Evolutionary conservation across 192 early-diverging fungal species (phyloP), one percentile per base, ranked within the genome.

Genomic region (Backusella macrospora): DNA sequence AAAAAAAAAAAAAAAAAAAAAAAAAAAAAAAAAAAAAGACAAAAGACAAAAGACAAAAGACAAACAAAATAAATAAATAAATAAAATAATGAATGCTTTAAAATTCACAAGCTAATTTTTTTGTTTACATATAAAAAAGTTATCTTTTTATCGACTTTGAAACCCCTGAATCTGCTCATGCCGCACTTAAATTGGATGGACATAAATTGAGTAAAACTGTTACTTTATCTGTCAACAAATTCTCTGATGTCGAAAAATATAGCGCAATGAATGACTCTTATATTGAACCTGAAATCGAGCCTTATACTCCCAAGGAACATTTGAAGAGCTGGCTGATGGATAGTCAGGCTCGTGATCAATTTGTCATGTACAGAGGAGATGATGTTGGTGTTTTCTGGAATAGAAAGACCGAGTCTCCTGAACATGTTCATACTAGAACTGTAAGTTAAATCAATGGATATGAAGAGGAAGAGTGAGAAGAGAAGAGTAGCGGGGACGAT

Each of bases 121-220:
- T 47, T 47, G 1, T 52, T 12, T 52, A 10, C 21, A 78, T 64
- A 83, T 80, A 79, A 87, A 97, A 97, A 80, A 96, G 92, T 45
- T 97, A 90, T 84, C 83, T 95, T 73, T 99, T 99, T 77, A 85
- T 99, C 67, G 95, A 98, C 80, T 96, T 95, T 74, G 93, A 94
- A 80, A 93, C 92, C 42, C 82, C 90, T 6, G 93, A 94, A 77
- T 85, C 93, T 75, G 97, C 97, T 39, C 80, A 84, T 34, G 77
- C 87, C 26, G 94, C 92, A 1, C 88, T 98, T 74, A 91, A 90
- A 77, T 85, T 87, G 23, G 89, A 97, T 80, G 90, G 92, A 42
- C 87, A 85, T 82, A 88, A 86, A 79, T 82, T 99, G 76, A 94
- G 94, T 86, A 93, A 90, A 83, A 77, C 79, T 48, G 95, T 96